Evolutionary conservation across 2,329 filamentous ascomycete genomes (phyloP).

Genomic region (Plenodomus tracheiphilus): DNA sequence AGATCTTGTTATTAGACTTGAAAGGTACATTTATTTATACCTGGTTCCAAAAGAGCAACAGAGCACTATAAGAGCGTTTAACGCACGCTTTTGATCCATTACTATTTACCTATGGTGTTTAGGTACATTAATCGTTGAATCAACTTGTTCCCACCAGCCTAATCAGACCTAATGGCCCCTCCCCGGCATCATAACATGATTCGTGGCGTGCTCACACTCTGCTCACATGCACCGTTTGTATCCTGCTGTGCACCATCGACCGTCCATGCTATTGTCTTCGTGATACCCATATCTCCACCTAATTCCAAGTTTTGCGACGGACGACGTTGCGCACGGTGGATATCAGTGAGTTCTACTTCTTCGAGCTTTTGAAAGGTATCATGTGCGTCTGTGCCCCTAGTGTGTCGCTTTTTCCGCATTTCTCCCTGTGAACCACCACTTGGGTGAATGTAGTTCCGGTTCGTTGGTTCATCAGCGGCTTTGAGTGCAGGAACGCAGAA

Average conservation of each 20-base stretch:
- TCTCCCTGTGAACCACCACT: conserved; percentile 2
- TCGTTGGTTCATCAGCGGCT: conserved; percentile 4
- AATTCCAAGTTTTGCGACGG: neutral
- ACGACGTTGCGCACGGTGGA: neutral
- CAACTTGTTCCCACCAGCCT: too few species aligned
- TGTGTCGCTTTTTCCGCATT: conserved; percentile 2
- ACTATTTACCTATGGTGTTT: too few species aligned
- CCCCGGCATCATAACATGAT: neutral
- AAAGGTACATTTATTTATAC: too few species aligned
- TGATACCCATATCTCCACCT: conserved; percentile 4
- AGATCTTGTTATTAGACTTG: too few species aligned
- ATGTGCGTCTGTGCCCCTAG: neutral
- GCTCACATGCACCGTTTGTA: conserved; percentile 5
- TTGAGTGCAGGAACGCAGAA: conserved; percentile 19
- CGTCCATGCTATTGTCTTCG: conserved; percentile 10
- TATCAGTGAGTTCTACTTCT: neutral
- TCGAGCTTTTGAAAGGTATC: conserved; percentile 1
- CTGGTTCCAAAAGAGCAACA: too few species aligned
- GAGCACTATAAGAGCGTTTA: too few species aligned
- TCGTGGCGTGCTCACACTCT: conserved; percentile 1
- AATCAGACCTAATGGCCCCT: neutral
- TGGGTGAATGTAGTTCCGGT: conserved; percentile 5
- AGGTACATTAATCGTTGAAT: too few species aligned
- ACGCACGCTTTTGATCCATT: too few species aligned
- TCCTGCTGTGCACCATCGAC: conserved; percentile 4